These are phyloP conservation scores for Vachellia collinsii DNA, from an alignment of 306 rosid species.

Conservation along the genomic window DNA sequence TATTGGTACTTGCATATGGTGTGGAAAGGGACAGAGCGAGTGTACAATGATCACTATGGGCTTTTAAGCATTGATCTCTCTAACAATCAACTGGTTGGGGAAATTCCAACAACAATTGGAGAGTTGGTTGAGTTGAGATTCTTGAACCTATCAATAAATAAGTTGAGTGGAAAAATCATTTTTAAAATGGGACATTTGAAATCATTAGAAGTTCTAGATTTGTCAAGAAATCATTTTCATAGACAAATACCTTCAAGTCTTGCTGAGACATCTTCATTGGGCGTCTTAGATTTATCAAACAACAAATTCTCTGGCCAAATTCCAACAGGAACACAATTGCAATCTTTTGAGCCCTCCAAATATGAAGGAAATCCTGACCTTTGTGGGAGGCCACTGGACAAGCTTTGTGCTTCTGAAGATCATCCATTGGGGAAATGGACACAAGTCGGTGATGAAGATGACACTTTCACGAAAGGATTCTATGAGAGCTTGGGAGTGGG, in stretches of 20 bases:
- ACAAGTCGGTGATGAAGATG: background rate
- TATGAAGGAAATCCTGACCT: background rate
- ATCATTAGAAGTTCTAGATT: background rate
- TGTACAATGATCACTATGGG: background rate
- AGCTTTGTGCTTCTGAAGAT: background rate
- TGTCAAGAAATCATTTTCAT: slow-evolving; percentile 20
- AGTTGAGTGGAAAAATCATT: slow-evolving; percentile 16
- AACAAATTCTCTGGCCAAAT: slow-evolving; percentile 26
- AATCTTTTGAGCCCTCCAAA: background rate
- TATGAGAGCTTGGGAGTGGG: background rate
- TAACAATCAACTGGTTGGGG: background rate
- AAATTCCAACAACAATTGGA: slow-evolving; percentile 9
- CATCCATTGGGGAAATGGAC: no score
- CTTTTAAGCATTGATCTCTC: slow-evolving; percentile 25
- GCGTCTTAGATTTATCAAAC: slow-evolving; percentile 1
- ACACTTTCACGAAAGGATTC: background rate
- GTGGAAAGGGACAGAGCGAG: background rate
- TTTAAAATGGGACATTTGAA: background rate
- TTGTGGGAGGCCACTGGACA: background rate
- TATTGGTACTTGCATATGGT: background rate
- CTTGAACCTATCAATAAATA: background rate
- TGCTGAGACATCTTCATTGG: background rate
- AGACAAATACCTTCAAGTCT: slow-evolving; percentile 28
- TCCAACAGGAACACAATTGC: slow-evolving; percentile 18
- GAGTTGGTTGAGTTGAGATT: background rate